Base-by-base conservation (phyloP, 345 rosid species). In the Salix purpurea region DNA sequence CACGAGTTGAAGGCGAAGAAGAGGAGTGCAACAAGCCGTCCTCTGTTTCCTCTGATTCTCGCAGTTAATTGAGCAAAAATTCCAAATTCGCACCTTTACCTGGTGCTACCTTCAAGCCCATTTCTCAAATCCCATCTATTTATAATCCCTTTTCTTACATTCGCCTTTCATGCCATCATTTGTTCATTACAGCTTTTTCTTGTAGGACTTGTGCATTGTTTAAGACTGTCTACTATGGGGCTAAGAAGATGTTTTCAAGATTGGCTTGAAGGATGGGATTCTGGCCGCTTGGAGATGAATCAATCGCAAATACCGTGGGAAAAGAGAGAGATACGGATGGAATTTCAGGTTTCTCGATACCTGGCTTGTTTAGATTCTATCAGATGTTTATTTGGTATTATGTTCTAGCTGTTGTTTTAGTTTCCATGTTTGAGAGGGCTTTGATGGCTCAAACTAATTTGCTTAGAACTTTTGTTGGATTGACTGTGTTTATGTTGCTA, bases 1-100 rank as follows among this genome's bases (percentile, higher is more conserved):
- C 94, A 88, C 98, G 91, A 86, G 90, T 91, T 83, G 93, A 89
- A 74, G 98, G 97, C 71, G 89, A 89, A 81, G 91, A 87, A 73
- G 96, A 91, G 91, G 97, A 94, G 83, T 91, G 88, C 50, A 93
- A 81, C 82, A 89, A 87, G 86, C 92, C 89, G 83, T 89, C 97
- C 85, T 90, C 95, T 80, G 90, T 90, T 70, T 92, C 97, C 84
- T 89, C 97, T 73, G 87, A 85, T 80, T 89, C 97, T 86, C 92
- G 87, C 90, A 94, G 88, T 91, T 90, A 91, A 88, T 81, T 62
- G 30, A 75, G 16, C 65, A 76, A 60, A 54, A 75, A 28, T 73
- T 30, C 79, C 79, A 40, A 52, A 64, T 5, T 80, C 74, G 69
- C 83, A 73, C 75, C 81, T 85, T 71, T 83, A 19, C 66, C 86